These are phyloP conservation scores for Begonia fuchsioides DNA, from an alignment of 306 rosid species.

Conservation along the genomic window DNA sequence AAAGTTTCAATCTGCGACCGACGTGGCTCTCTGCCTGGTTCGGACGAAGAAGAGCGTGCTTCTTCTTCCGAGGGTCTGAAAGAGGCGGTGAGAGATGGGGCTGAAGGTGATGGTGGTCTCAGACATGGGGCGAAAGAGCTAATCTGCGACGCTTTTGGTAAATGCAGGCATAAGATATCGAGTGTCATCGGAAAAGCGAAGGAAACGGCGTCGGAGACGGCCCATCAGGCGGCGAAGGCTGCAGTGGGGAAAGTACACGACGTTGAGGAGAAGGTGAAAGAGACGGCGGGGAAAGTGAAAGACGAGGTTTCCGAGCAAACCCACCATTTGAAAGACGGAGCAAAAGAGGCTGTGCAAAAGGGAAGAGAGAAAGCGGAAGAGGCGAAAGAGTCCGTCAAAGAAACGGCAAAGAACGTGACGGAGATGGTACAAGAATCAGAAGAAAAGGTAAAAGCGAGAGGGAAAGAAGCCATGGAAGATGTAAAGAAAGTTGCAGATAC, in stretches of 20 bases:
- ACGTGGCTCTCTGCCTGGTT: background rate
- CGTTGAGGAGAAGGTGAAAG: conserved; percentile 5
- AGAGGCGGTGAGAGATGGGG: background rate
- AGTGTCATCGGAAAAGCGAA: conserved; percentile 32
- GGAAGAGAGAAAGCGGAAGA: background rate
- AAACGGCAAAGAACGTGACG: background rate
- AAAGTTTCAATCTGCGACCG: conserved; percentile 51
- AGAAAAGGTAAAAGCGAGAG: no score
- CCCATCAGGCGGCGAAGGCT: background rate
- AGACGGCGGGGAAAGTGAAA: conserved; percentile 9
- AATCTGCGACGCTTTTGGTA: conserved; percentile 56
- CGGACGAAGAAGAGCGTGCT: background rate
- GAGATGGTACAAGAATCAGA: no score
- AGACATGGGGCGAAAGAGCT: conserved; percentile 27
- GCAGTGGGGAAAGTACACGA: background rate
- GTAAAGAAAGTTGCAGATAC: conserved; percentile 7
- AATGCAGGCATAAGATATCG: conserved; percentile 43
- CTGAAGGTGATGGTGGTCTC: background rate
- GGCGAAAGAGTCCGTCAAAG: conserved; percentile 10
- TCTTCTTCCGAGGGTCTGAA: no score
- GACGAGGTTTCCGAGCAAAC: background rate
- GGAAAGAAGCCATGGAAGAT: conserved; percentile 12
- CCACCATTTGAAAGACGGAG: no score
- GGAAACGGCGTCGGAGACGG: conserved; percentile 15
- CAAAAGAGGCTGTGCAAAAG: no score